These are phyloP conservation scores for Cutaneotrichosporon mucoides DNA, from an alignment of 1,284 basidiomycete species.

Conservation along the genomic window DNA sequence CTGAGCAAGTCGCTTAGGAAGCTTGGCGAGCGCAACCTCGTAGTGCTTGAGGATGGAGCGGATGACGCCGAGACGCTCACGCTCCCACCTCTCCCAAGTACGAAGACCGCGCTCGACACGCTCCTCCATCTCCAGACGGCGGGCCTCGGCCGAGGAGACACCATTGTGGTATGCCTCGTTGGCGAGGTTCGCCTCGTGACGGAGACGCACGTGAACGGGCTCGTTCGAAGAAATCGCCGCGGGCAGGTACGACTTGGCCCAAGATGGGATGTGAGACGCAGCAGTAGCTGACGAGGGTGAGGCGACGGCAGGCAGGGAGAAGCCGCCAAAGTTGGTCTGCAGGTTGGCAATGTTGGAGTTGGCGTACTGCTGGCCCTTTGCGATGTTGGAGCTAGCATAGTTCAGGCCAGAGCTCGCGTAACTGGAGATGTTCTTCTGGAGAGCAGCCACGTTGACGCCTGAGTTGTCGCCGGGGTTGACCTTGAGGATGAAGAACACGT, in stretches of 20 bases:
- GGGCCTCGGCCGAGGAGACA: constrained; percentile 62
- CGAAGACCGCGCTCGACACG: constrained; percentile 75
- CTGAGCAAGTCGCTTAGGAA: constrained; percentile 62
- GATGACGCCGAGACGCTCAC: constrained; percentile 71
- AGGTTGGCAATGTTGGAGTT: constrained; percentile 26
- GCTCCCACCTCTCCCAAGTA: constrained; percentile 75
- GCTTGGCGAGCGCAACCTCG: constrained; percentile 66
- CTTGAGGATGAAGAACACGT: constrained; percentile 44
- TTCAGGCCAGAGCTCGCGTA: constrained; percentile 5
- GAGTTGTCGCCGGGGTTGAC: constrained; percentile 17
- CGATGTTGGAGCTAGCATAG: constrained; percentile 7
- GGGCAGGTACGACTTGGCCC: constrained; percentile 39
- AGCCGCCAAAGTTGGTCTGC: constrained; percentile 7
- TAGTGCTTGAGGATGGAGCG: constrained; percentile 82
- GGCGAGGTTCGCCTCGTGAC: constrained; percentile 71
- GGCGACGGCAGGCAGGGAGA: constrained; percentile 2
- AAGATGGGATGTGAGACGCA: constrained; percentile 11
- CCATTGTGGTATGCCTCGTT: constrained; percentile 70
- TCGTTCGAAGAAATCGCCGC: constrained; percentile 51
- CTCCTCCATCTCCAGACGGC: constrained; percentile 76
- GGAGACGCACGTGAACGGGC: constrained; percentile 63
- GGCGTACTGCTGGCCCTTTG: constrained; percentile 23
- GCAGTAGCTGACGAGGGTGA: constrained; percentile 1
- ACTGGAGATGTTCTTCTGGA: background rate
- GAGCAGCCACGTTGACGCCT: constrained; percentile 6